Evolutionary conservation across 164 flowering plant species (phyloP).

Genomic region (Litsea cubeba): DNA sequence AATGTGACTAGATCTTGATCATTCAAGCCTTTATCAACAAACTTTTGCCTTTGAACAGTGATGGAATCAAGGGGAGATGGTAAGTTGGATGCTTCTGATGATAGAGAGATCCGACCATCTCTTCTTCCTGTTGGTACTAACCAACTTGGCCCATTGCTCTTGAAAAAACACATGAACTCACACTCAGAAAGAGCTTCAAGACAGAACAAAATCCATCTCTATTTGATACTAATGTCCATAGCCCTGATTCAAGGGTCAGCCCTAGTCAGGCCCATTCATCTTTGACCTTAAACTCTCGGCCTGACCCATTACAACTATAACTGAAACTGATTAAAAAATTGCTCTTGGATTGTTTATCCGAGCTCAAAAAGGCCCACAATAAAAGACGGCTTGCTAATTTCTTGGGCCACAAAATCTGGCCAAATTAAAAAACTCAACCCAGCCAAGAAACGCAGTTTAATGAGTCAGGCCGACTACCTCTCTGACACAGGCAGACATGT

Average conservation of each 20-base stretch:
- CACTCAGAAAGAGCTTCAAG: neutral
- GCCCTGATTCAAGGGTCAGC: neutral
- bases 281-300: neutral
- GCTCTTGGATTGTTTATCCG: too few relatives aligned
- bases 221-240: too few relatives aligned
- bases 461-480: too few relatives aligned
- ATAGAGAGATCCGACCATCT: conserved; percentile 59
- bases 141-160: conserved; percentile 75
- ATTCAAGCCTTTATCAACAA: conserved; percentile 59
- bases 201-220: too few relatives aligned
- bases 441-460: too few relatives aligned
- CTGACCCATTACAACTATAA: too few relatives aligned
- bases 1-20: conserved; percentile 72
- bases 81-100: conserved; percentile 46
- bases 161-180: neutral
- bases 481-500: too few relatives aligned
- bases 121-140: conserved; percentile 63
- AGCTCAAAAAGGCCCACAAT: too few relatives aligned
- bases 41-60: conserved; percentile 53
- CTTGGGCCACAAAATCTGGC: too few relatives aligned
- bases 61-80: conserved; percentile 60
- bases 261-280: neutral
- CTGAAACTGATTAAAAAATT: too few relatives aligned
- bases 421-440: too few relatives aligned
- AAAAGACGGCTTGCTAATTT: too few relatives aligned